Evolutionary conservation across 331 rosid species (phyloP), one percentile per base, ranked within the genome.

Genomic region (Acacia concinna): DNA sequence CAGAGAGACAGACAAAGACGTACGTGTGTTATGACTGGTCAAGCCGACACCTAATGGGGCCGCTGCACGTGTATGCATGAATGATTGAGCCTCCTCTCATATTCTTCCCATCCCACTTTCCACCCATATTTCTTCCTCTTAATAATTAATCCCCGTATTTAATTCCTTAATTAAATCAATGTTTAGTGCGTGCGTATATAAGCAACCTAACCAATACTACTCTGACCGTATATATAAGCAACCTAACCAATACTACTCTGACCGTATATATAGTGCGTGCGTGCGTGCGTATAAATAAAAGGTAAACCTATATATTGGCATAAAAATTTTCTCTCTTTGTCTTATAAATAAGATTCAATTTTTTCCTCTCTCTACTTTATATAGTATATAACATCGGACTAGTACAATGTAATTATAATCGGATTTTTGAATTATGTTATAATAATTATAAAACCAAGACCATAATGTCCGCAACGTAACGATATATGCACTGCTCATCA

Each of bases 11-110:
- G 84, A 82, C 69, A n/a, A 82, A 82, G 84, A 82, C 66, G 70
- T 57, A 87, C 71, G 63, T 11, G 62, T 74, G 76, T 66, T 37
- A 56, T 77, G 89, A 87, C 87, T 52, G 63, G 89, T 90, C 93
- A 89, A 91, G 71, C 87, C 89, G 91, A 90, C 97, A 88, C 47
- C 78, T 4, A 68, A 78, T 85, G 90, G 92, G 95, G 56, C 93
- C 89, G 68, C 78, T 75, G 86, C 97, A 90, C 88, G 87, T 88
- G 93, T 87, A 75, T 79, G 83, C 85, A 88, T 87, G 84, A 84
- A 87, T 90, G 83, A 86, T 89, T 82, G 77, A 81, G 71, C 41
- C 47, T 77, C 60, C 57, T 68, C 37, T 67, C 4, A 30, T 32
- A 4, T 46, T 1, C 5, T 73, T 38, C 41, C 1, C 35, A 80